Evolutionary conservation across 768 basidiomycete genomes (phyloP), one percentile per base, ranked within the genome.

Genomic region (Rhizopogon salebrosus): DNA sequence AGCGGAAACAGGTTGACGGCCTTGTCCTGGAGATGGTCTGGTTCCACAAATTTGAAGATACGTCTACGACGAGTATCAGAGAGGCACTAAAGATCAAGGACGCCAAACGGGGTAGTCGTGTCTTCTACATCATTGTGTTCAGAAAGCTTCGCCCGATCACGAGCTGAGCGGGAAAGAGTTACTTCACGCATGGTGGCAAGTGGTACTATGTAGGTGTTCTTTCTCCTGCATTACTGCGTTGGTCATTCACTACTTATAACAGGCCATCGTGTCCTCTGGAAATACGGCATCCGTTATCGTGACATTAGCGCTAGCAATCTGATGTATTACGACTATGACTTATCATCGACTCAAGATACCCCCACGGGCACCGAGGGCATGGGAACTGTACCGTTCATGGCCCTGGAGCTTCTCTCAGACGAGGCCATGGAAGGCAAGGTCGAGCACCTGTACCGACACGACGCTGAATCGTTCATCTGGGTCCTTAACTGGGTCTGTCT

Each of bases 271-370:
- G 23, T 22, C 35, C 45, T 58, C 10, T 42, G 39, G 36, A n/a
- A 46, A 2, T 1, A 26, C 0, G 4, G 11, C 0, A 37, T 57
- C 1, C 23, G 41, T 16, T 48, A 57, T 9, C 26, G 51, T 3
- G 48, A 58, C 18, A 9, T 53, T 20, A 58, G 48, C 23, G 16
- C 29, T 23, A 22, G 16, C 26, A 57, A 45, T 20, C 41, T 57
- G 3, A 53, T 57, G 56, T 53, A 23, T 14, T 43, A 56, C 9
- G 41, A 57, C 37, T 58, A 49, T 16, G 52, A 57, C 46, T 53
- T 23, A 16, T 48, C 34, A 7, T 41, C n/a, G 13, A 39, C 13
- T 22, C 34, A 0, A 26, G 27, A 20, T 4, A 26, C 1, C 14
- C 3, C n/a, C 4, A 45, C 7, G 18, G 14, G 14, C 16, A 18